Conservation (phyloP, 495 filamentous ascomycete genomes). For the Penicillium subrubescens region DNA sequence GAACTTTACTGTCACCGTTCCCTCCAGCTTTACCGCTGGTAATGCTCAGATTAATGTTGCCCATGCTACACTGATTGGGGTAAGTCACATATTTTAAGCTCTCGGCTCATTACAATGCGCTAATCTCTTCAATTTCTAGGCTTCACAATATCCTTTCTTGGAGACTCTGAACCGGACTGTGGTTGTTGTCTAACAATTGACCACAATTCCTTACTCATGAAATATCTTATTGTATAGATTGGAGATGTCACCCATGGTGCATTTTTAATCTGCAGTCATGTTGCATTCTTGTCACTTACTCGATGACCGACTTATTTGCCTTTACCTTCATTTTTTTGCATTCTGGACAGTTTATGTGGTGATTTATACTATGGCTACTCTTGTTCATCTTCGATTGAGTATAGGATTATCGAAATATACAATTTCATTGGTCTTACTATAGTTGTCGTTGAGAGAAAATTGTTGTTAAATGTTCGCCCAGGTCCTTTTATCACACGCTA, state of each 20-base stretch:
- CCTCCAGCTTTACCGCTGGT: slow-evolving; percentile 17
- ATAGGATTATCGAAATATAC: not conserved
- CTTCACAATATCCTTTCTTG: slow-evolving; percentile 10
- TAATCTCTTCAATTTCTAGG: slow-evolving; percentile 6
- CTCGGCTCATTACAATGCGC: not conserved
- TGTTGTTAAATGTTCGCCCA: no score
- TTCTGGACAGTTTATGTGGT: not conserved
- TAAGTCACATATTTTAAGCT: slow-evolving; percentile 22
- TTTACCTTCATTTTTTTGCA: not conserved
- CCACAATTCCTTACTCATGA: not conserved
- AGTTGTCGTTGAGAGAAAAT: no score
- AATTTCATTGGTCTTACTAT: no score
- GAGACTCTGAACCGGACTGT: slow-evolving; percentile 15
- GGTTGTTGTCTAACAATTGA: slow-evolving; percentile 7
- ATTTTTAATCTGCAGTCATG: no score
- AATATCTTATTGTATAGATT: no score
- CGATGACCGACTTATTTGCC: not conserved
- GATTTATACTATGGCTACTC: not conserved
- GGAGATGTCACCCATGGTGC: no score
- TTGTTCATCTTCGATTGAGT: slow-evolving; percentile 5
- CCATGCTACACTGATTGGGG: slow-evolving; percentile 38
- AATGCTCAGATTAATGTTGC: slow-evolving; percentile 36
- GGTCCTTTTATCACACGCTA: no score
- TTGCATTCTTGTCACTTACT: not conserved
- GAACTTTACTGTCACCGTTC: slow-evolving; percentile 42